These are phyloP conservation scores for Lichenothelia convexa DNA, from an alignment of 495 filamentous ascomycete species.

Conservation along the genomic window DNA sequence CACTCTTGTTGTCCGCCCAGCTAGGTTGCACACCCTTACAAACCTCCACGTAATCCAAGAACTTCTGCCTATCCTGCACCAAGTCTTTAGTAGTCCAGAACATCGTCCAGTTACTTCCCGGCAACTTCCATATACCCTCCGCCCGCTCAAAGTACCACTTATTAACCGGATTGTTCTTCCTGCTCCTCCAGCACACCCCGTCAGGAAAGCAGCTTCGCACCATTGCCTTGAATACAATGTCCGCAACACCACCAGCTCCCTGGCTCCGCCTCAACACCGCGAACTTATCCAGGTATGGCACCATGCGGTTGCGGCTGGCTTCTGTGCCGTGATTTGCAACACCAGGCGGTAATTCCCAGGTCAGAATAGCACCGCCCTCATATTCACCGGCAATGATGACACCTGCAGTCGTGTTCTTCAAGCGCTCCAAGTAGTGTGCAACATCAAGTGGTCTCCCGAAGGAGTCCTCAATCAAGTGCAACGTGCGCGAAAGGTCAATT, in stretches of 20 bases:
- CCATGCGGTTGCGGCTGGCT: slow-evolving; percentile 34
- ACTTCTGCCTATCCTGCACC: slow-evolving; percentile 28
- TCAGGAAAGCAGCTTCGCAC: slow-evolving; percentile 65
- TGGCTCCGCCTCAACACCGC: slow-evolving; percentile 78
- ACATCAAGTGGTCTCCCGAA: slow-evolving; percentile 76
- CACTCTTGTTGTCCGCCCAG: slow-evolving; percentile 54
- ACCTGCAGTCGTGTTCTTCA: slow-evolving; percentile 63
- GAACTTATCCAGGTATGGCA: slow-evolving; percentile 97
- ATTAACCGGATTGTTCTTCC: slow-evolving; percentile 27
- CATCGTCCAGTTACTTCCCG: slow-evolving; percentile 75
- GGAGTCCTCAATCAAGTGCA: slow-evolving; percentile 83
- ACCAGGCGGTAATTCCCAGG: slow-evolving; percentile 69
- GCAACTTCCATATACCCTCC: slow-evolving; percentile 61
- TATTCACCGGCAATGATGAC: slow-evolving; percentile 92
- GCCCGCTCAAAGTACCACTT: slow-evolving; percentile 69
- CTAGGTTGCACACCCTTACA: slow-evolving; percentile 64
- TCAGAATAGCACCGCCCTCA: slow-evolving; percentile 85
- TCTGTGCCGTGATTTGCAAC: slow-evolving; percentile 31
- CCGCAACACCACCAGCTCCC: slow-evolving; percentile 80
- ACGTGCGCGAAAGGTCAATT: slow-evolving; percentile 65
- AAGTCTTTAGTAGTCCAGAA: slow-evolving; percentile 79
- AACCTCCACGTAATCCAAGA: slow-evolving; percentile 65
- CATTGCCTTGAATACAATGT: slow-evolving; percentile 93
- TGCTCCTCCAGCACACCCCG: slow-evolving; percentile 24
- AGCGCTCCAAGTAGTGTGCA: slow-evolving; percentile 58